A percentile compares a stretch with the other conserved stretches of the same genome.
Evolutionary conservation across 2,329 filamentous ascomycete genomes (phyloP).

Genomic region (Phyllosticta capitalensis): DNA sequence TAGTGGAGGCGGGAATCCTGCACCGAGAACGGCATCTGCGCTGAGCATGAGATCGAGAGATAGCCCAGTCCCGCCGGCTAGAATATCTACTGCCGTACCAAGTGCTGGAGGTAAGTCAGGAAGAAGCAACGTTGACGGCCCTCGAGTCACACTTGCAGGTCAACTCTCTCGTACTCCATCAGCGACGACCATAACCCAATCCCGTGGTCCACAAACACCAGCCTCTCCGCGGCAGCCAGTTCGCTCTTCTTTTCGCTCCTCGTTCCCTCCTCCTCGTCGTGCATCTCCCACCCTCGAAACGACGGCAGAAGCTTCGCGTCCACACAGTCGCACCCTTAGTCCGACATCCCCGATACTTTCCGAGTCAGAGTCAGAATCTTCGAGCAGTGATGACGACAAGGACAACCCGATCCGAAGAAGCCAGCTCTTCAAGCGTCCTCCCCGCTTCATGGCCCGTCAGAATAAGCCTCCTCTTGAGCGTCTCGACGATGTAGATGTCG

Average conservation of each 20-base stretch:
- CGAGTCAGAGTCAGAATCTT: constrained; percentile 17
- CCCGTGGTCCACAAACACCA: constrained; percentile 15
- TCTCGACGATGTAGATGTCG: constrained; percentile 6
- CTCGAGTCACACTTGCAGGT: neutral
- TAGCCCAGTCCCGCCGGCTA: constrained; percentile 35
- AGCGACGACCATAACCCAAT: constrained; percentile 36
- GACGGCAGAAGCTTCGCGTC: constrained; percentile 13
- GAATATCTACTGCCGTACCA: constrained; percentile 33
- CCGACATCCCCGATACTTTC: constrained; percentile 18
- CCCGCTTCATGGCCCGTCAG: constrained; percentile 25
- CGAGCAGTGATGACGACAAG: constrained; percentile 23
- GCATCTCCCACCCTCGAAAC: constrained; percentile 13
- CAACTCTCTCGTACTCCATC: constrained; percentile 38
- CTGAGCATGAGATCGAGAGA: constrained; percentile 50
- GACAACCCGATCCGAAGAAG: constrained; percentile 33
- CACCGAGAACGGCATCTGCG: constrained; percentile 40
- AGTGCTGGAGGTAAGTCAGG: constrained; percentile 11
- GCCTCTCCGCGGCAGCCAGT: constrained; percentile 19
- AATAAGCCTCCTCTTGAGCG: constrained; percentile 20
- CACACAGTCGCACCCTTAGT: constrained; percentile 20
- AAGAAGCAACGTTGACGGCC: neutral
- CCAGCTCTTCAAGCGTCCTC: constrained; percentile 35
- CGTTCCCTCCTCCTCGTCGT: constrained; percentile 13
- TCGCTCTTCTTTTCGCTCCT: constrained; percentile 18
- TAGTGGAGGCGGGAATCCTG: constrained; percentile 34